Percentiles rank a stretch among this genome's conserved stretches.
phyloP scores from a whole-genome alignment of 371 early-diverging fungal species.

The Circinella umbellata region DNA sequence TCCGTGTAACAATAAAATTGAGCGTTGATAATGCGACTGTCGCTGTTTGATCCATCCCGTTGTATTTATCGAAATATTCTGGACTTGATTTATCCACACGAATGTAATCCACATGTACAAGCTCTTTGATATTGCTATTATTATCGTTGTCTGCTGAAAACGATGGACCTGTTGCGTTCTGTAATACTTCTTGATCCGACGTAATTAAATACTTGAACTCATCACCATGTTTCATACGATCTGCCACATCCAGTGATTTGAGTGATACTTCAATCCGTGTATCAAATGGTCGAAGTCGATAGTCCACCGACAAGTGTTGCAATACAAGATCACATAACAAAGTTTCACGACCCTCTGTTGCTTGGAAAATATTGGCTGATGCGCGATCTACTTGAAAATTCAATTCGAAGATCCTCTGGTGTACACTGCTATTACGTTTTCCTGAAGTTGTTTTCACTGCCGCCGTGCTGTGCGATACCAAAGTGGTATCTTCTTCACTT shows the following conservation, averaged over 20 bases:
- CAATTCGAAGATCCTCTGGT: slow-evolving; percentile 65
- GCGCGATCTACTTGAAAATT: slow-evolving; percentile 77
- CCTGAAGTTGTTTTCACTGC: neutral
- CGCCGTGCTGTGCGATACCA: slow-evolving; percentile 5
- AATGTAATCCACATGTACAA: slow-evolving; percentile 77
- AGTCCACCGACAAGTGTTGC: slow-evolving; percentile 71
- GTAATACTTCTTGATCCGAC: slow-evolving; percentile 48
- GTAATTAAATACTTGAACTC: slow-evolving; percentile 73
- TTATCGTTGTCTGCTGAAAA: neutral
- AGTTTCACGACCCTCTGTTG: slow-evolving; percentile 48
- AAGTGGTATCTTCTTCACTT: slow-evolving; percentile 32
- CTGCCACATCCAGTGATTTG: slow-evolving; percentile 77
- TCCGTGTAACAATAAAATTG: slow-evolving; percentile 83
- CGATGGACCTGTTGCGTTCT: neutral
- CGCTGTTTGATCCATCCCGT: slow-evolving; percentile 83
- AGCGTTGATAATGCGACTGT: slow-evolving; percentile 85
- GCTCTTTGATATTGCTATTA: slow-evolving; percentile 38
- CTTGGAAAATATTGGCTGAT: slow-evolving; percentile 63
- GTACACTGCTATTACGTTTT: slow-evolving; percentile 6
- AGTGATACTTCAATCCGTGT: slow-evolving; percentile 77
- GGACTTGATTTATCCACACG: slow-evolving; percentile 79
- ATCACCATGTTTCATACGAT: slow-evolving; percentile 68
- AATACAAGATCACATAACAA: slow-evolving; percentile 76
- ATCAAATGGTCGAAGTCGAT: slow-evolving; percentile 74
- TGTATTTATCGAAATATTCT: slow-evolving; percentile 73